phyloP scores from a whole-genome alignment of 2,329 filamentous ascomycete genomes.

The Neofusicoccum sp. region DNA sequence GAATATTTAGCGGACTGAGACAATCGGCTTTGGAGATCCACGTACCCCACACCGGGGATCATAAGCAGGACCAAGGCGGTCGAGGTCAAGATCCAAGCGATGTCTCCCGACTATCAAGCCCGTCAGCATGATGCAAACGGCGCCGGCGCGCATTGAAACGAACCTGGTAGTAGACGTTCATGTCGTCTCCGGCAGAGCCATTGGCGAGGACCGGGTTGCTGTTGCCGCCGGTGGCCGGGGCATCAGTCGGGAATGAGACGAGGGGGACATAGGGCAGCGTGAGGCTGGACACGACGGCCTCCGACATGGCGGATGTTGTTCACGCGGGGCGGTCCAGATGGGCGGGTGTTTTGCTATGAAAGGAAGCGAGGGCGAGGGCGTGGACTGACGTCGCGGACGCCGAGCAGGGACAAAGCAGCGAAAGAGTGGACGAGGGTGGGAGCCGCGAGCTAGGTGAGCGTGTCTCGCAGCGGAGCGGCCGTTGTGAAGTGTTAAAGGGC shows the following conservation, averaged over 20 bases:
- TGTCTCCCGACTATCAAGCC: constrained; percentile 69
- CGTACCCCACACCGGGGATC: constrained; percentile 82
- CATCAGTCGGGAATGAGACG: constrained; percentile 53
- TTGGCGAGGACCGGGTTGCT: constrained; percentile 47
- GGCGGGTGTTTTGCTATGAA: not conserved
- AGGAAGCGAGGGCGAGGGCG: not conserved
- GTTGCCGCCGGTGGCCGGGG: constrained; percentile 67
- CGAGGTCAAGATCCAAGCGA: constrained; percentile 77
- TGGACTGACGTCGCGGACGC: constrained; percentile 9
- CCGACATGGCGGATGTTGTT: constrained; percentile 28
- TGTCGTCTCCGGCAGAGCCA: constrained; percentile 54
- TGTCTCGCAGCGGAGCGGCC: not conserved
- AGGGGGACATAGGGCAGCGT: constrained; percentile 38
- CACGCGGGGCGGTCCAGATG: constrained; percentile 6
- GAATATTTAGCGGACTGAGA: not conserved
- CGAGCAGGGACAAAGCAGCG: not conserved
- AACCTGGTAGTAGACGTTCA: constrained; percentile 85
- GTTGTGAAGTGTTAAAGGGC: constrained; percentile 15
- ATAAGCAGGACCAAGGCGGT: constrained; percentile 84
- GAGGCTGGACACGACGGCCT: constrained; percentile 30
- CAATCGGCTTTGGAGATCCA: constrained; percentile 19
- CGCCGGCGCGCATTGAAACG: constrained; percentile 6
- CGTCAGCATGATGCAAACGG: not conserved
- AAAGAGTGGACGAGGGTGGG: constrained; percentile 1
- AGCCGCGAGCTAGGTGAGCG: not conserved